phyloP scores from a whole-genome alignment of 2,329 filamentous ascomycete species.

The Hypoxylon sp. region DNA sequence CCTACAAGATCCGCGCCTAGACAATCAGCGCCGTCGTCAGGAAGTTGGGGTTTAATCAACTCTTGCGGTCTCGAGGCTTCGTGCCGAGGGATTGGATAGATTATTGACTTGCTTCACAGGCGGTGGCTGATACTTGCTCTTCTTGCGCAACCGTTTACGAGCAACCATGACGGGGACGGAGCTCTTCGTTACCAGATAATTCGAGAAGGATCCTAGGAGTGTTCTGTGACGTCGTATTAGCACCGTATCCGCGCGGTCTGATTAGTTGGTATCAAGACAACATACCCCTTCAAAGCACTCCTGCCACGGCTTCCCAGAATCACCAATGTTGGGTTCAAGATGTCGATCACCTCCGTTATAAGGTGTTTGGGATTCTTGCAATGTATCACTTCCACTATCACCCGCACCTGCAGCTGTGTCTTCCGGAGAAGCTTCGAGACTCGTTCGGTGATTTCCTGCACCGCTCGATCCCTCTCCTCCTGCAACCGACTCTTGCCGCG shows the following conservation, averaged over 20 bases:
- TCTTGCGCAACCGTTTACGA: constrained; percentile 87
- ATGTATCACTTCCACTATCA: constrained; percentile 96
- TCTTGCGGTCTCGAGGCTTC: constrained; percentile 77
- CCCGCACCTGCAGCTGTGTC: constrained; percentile 90
- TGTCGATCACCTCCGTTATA: constrained; percentile 97
- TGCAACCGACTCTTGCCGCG: constrained; percentile 72
- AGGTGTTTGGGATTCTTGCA: constrained; percentile 98
- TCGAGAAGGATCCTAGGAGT: constrained; percentile 94
- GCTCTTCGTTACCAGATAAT: constrained; percentile 96
- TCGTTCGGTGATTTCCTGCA: constrained; percentile 85
- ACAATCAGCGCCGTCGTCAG: neutral
- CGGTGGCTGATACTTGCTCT: constrained; percentile 81
- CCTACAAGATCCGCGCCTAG: neutral
- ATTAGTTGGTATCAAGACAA: constrained; percentile 32
- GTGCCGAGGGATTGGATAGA: constrained; percentile 75
- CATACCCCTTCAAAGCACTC: constrained; percentile 92
- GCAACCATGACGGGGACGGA: constrained; percentile 99
- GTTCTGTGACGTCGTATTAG: constrained; percentile 68
- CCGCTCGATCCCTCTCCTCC: constrained; percentile 82
- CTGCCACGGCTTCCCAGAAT: constrained; percentile 92
- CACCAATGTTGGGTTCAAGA: constrained; percentile 89
- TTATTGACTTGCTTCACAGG: constrained; percentile 84
- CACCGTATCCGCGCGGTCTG: neutral
- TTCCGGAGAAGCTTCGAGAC: constrained; percentile 89
- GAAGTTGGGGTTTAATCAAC: constrained; percentile 68